phyloP scores from a whole-genome alignment of 345 rosid species.

The Eucalyptus tenuipes region DNA sequence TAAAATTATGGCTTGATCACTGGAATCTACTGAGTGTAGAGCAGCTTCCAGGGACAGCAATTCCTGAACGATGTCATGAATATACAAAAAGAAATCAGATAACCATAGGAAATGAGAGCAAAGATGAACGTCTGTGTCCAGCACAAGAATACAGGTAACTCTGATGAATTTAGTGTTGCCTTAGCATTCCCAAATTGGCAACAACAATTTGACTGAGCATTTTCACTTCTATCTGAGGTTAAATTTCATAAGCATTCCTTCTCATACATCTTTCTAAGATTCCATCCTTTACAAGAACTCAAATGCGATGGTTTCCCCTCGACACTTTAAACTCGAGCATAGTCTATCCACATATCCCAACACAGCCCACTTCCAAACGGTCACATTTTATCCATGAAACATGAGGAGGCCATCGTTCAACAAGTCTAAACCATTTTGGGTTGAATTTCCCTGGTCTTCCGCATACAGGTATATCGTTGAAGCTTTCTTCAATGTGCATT shows the following conservation, averaged over 20 bases:
- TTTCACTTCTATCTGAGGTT: not conserved
- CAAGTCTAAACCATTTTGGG: not conserved
- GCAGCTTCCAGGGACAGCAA: constrained; percentile 50
- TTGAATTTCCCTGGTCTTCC: not conserved
- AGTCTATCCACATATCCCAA: not conserved
- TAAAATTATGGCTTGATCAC: constrained; percentile 40
- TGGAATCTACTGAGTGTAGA: constrained; percentile 28
- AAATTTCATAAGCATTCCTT: not conserved
- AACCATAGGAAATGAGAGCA: not conserved
- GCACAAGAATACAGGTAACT: not conserved
- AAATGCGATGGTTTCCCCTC: not conserved
- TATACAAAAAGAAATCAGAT: not conserved
- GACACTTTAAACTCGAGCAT: not conserved
- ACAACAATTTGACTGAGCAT: not conserved
- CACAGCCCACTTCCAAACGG: not conserved
- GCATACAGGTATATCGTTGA: not conserved
- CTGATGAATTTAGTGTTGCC: not conserved
- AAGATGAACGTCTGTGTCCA: not conserved
- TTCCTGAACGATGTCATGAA: constrained; percentile 20
- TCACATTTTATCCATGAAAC: not conserved
- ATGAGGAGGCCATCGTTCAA: not conserved
- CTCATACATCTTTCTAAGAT: not conserved
- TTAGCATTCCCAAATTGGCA: not conserved
- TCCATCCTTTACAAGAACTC: too few relatives aligned
- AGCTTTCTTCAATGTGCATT: not conserved